Base-by-base conservation (phyloP, 129 eudicot genomes). In the Silybum marianum region DNA sequence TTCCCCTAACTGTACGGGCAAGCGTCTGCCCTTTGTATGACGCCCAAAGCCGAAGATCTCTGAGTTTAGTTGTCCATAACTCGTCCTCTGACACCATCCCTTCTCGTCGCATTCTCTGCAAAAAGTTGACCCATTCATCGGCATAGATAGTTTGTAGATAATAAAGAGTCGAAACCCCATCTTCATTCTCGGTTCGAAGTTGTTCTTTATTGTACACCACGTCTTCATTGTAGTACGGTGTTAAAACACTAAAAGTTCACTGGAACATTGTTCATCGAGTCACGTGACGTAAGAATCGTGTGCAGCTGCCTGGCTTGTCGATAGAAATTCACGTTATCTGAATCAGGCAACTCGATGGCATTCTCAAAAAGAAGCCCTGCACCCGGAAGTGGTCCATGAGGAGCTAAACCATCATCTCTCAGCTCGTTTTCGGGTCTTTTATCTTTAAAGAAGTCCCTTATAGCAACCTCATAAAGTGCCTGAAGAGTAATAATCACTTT, bases 11-110 rank as follows among this genome's bases (percentile, higher is more conserved):
- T 0, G 98, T 95, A 23, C 98, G 96, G 28, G 97, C 83, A 72
- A 95, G 97, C 72, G 98, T 95, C 84, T 95, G 98, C 48, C 98
- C 98, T 87, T 97, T 78, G 77, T 90, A 95, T 3, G 98, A 95
- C 39, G 98, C 98, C 98, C 98, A 95, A 62, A 90, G 93, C 36
- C 97, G 90, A 38, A 95, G 89, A 42, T 94, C 98, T 85, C 90
- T 86, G 7, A 85, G 82, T 81, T 87, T 90, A 24, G 73, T 72
- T 0, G 89, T 86, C 93, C 93, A 88, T 4, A 92, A 72, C 42
- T 95, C 97, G 34, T 79, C 85, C 67, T 88, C 88, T 48, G 84
- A 78, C 67, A n/a, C 72, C 91, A 89, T 78, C n/a, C 97, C 97
- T 87, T 92, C 94, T 26, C 94, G 87, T 19, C 86, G 84, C 97